A percentile compares a stretch with the other conserved stretches of the same genome.
Conservation (phyloP, 371 early-diverging fungal species). For the Choanephora cucurbitarum region DNA sequence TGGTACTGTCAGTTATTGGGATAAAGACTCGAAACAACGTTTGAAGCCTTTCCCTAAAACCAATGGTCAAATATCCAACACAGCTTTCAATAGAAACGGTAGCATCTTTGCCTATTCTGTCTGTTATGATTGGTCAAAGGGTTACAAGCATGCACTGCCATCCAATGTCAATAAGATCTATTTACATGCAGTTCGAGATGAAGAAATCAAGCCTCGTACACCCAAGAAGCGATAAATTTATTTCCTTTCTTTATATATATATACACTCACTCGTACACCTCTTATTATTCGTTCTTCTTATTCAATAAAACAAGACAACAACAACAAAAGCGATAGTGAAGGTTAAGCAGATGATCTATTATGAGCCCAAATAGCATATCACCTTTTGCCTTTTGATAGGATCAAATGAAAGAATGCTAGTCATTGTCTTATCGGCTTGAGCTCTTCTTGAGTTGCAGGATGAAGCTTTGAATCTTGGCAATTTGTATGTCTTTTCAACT, state of each 20-base stretch:
- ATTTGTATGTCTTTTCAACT: no score
- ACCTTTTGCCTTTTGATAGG: no score
- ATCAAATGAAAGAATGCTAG: no score
- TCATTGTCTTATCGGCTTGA: no score
- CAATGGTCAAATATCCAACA: slow-evolving; percentile 72
- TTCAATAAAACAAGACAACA: no score
- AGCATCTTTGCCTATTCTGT: slow-evolving; percentile 92
- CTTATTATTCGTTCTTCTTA: neutral
- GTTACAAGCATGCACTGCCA: slow-evolving; percentile 55
- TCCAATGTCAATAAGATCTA: slow-evolving; percentile 62
- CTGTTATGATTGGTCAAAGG: slow-evolving; percentile 98
- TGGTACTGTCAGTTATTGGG: slow-evolving; percentile 93
- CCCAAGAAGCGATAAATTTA: slow-evolving; percentile 57
- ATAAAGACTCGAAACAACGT: slow-evolving; percentile 90
- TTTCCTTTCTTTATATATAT: neutral
- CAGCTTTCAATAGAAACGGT: slow-evolving; percentile 88
- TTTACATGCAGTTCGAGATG: slow-evolving; percentile 76
- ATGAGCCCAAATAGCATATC: no score
- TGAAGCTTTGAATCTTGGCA: no score
- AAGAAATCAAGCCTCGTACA: slow-evolving; percentile 77
- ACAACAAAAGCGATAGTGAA: no score
- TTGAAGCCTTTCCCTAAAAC: slow-evolving; percentile 70
- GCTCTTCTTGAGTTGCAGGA: no score
- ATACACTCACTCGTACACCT: neutral
- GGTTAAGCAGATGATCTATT: no score